A percentile compares a stretch with the other conserved stretches of the same genome.
These are phyloP conservation scores for Deuterostichococcus epilithicus DNA, from an alignment of 139 green algal species.

Conservation along the genomic window DNA sequence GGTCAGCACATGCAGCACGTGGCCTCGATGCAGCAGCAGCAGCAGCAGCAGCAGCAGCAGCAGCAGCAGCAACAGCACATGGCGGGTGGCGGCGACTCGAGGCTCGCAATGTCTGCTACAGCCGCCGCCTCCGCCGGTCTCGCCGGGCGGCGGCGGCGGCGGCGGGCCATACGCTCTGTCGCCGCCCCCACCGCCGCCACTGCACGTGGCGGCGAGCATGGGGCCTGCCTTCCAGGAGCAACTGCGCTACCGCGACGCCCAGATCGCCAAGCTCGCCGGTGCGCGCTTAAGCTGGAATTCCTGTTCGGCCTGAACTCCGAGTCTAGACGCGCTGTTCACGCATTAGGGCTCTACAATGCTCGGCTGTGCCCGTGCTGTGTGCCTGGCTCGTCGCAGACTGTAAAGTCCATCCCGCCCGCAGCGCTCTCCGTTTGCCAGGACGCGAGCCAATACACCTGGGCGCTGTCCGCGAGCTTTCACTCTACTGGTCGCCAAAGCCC, in stretches of 20 bases:
- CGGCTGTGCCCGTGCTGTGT: too few species aligned
- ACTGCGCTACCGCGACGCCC: background rate
- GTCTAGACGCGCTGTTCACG: background rate
- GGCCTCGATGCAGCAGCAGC: background rate
- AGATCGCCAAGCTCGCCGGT: slow-evolving; percentile 15
- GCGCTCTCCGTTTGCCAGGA: background rate
- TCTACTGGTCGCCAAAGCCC: slow-evolving; percentile 2
- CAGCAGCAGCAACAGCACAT: background rate
- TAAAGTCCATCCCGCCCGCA: too few species aligned
- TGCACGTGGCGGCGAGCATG: background rate
- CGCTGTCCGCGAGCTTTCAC: background rate
- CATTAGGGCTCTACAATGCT: too few species aligned
- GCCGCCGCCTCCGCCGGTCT: too few species aligned
- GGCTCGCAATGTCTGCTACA: too few species aligned
- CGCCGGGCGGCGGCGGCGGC: too few species aligned
- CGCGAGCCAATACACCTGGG: background rate
- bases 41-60: background rate
- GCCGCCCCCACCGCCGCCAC: too few species aligned
- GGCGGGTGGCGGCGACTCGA: background rate
- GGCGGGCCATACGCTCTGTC: too few species aligned
- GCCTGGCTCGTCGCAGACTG: too few species aligned
- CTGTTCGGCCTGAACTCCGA: background rate
- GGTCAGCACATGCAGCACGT: background rate
- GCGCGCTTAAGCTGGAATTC: background rate
- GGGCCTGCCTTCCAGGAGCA: background rate